phyloP scores from a whole-genome alignment of 139 green algal species.

The Microglena sp. region DNA sequence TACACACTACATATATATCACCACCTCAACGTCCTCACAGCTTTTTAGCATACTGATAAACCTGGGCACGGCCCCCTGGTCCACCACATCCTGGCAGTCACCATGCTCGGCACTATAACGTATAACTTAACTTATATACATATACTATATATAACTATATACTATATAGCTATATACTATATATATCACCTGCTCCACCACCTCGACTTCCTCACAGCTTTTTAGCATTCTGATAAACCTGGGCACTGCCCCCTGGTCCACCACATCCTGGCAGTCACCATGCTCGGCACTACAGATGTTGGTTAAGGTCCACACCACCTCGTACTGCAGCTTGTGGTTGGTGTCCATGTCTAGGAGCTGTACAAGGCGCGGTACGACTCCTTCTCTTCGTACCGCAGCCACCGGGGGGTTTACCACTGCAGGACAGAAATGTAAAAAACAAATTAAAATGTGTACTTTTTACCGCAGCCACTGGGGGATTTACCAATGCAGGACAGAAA shows the following conservation, averaged over 20 bases:
- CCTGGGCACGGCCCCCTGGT: slow-evolving; percentile 7
- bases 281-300: slow-evolving; percentile 19
- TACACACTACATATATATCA: too few relatives aligned
- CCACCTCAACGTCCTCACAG: slow-evolving; percentile 9
- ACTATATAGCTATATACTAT: too few relatives aligned
- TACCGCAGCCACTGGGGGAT: too few relatives aligned
- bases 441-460: too few relatives aligned
- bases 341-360: too few relatives aligned
- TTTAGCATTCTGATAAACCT: slow-evolving; percentile 5
- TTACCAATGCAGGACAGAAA: too few relatives aligned
- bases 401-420: too few relatives aligned
- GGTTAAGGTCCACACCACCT: slow-evolving; percentile 11
- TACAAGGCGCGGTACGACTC: too few relatives aligned
- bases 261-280: slow-evolving; percentile 11
- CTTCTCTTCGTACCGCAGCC: too few relatives aligned
- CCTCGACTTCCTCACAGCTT: slow-evolving; percentile 1
- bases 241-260: slow-evolving; percentile 10
- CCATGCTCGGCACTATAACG: slow-evolving; percentile 11
- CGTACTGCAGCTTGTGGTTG: slow-evolving; percentile 6
- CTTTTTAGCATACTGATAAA: slow-evolving; percentile 4
- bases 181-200: slow-evolving; percentile 18
- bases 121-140: too few relatives aligned
- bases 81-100: slow-evolving; percentile 13
- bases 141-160: too few relatives aligned
- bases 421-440: too few relatives aligned